Evolutionary conservation across 768 basidiomycete species (phyloP).

Genomic region (Tylopilus plumbeoviolaceoides): DNA sequence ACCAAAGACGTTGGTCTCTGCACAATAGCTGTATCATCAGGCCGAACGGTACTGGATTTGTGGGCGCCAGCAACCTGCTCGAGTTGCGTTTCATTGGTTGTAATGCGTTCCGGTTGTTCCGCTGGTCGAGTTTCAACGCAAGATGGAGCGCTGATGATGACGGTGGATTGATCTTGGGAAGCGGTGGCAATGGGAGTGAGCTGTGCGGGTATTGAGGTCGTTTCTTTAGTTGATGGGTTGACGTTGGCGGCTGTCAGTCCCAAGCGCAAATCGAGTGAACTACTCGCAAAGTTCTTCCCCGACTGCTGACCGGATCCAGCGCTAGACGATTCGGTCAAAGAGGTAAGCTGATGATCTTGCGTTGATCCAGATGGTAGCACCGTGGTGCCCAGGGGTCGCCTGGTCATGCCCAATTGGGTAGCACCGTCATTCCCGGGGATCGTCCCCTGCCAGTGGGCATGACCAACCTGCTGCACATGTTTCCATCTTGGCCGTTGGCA

Average conservation of each 20-base stretch:
- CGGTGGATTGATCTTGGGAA: neutral
- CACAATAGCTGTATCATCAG: neutral
- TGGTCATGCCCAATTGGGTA: too few relatives aligned
- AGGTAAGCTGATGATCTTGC: neutral
- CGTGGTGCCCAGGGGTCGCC: too few relatives aligned
- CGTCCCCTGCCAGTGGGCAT: too few relatives aligned
- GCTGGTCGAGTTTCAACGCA: too few relatives aligned
- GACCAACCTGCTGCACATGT: too few relatives aligned
- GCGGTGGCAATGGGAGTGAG: neutral
- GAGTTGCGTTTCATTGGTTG: too few relatives aligned
- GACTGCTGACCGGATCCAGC: neutral
- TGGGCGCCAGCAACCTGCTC: neutral
- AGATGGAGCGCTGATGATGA: neutral
- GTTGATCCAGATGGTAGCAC: neutral
- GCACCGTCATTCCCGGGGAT: too few relatives aligned
- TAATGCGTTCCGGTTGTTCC: too few relatives aligned
- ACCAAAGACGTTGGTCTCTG: too few relatives aligned
- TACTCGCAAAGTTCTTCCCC: neutral
- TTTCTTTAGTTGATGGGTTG: neutral
- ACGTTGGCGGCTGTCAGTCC: neutral
- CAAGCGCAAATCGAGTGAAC: neutral
- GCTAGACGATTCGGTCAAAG: neutral
- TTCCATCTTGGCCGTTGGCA: too few relatives aligned
- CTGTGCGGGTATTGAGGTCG: neutral
- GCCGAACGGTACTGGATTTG: neutral